These are phyloP conservation scores for Chromosphaera perkinsii DNA, from an alignment of 208 protist genomes.

Conservation along the genomic window DNA sequence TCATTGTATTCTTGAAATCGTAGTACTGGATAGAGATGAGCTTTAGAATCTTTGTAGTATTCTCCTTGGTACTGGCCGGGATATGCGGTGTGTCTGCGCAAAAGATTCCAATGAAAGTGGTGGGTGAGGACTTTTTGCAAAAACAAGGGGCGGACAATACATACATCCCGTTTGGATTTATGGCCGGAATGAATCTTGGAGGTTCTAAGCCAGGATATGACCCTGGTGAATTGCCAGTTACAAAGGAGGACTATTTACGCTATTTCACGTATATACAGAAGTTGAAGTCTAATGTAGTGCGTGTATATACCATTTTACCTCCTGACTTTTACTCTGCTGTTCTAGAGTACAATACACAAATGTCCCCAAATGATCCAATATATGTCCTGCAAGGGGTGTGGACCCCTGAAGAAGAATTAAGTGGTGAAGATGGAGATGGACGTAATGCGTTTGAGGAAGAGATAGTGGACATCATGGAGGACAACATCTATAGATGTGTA, in stretches of 20 bases:
- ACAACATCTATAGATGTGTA: neutral
- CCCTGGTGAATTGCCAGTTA: constrained; percentile 6
- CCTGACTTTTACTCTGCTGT: constrained; percentile 20
- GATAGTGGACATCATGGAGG: constrained; percentile 4
- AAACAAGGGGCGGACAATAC: too few relatives aligned
- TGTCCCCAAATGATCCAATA: neutral
- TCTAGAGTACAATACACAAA: neutral
- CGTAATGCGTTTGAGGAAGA: constrained; percentile 2
- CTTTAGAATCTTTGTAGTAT: too few relatives aligned
- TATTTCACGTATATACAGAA: neutral
- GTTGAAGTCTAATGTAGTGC: neutral
- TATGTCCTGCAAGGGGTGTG: constrained; percentile 15
- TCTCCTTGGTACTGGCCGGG: too few relatives aligned
- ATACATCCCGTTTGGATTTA: too few relatives aligned
- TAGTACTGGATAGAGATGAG: too few relatives aligned
- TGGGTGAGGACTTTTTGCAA: too few relatives aligned
- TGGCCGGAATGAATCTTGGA: constrained; percentile 20
- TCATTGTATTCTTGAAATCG: too few relatives aligned
- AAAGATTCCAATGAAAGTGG: too few relatives aligned
- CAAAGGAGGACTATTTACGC: constrained; percentile 20
- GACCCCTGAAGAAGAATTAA: too few relatives aligned
- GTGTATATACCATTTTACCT: constrained; percentile 10
- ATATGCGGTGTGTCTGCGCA: too few relatives aligned
- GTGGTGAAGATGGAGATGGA: too few relatives aligned
- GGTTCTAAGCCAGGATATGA: constrained; percentile 15